Evolutionary conservation across 148 eudicot species (phyloP), one percentile per base, ranked within the genome.

Genomic region (Diospyros lotus): DNA sequence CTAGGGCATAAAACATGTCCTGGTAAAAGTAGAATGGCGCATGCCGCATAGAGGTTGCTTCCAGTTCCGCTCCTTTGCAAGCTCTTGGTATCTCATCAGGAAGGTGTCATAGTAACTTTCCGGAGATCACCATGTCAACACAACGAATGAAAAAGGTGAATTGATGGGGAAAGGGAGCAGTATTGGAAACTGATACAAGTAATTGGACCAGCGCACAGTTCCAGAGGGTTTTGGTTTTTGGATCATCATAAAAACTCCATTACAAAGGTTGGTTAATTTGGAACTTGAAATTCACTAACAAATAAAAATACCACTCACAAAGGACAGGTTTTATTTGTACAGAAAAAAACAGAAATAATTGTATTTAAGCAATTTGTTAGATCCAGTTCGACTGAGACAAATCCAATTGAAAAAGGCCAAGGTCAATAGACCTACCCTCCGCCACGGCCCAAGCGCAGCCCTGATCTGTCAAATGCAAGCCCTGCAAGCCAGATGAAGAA

Each of bases 401-500:
- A 48, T 54, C 61, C 45, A 15, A 76, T 52, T 13, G 48, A 12
- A 39, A 12, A 51, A 54, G 5, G 69, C 40, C 62, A 43, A 70
- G 55, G 70, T 59, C 45, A 28, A 51, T 13, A 68, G 44, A 79
- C 97, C 73, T 87, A 96, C 99, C 99, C 99, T 83, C 99, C 99
- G 69, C 99, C 98, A 70, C 99, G 99, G 80, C 99, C 99, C 82
- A 96, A 79, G 45, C 99, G 96, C 78, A 93, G 88, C 82, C 99
- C 98, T 76, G 88, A 76, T 87, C 77, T 93, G 83, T 96, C 99
- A 78, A 96, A 96, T 69, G 99, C 99, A 75, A 96, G 98, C 64
- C 99, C 99, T 96, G 77, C 61, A 73, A 67, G 64, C 52, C 66
- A 75, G 62, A 51, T 6, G 66, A 78, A 75, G 51, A 66, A 5